Conservation (phyloP, 1,284 basidiomycete species). For the Pyrrhoderma lamaoense region DNA sequence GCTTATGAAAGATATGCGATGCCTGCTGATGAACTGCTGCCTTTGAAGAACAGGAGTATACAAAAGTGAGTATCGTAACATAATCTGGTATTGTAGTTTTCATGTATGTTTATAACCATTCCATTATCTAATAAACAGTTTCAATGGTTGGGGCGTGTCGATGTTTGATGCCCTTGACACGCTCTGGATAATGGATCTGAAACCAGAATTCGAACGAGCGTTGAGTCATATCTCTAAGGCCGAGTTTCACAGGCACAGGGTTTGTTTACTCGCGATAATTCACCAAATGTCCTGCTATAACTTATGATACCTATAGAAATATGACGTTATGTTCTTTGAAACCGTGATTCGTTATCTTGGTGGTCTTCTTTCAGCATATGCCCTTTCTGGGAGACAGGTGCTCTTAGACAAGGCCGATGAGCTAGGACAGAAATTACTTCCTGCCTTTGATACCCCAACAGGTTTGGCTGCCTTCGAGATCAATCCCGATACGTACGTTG, state of each 20-base stretch:
- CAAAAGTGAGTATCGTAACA: slow-evolving; percentile 41
- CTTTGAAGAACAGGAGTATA: slow-evolving; percentile 37
- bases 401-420: slow-evolving; percentile 45
- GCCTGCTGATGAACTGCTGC: slow-evolving; percentile 55
- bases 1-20: slow-evolving; percentile 53
- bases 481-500: slow-evolving; percentile 39
- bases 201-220: slow-evolving; percentile 72
- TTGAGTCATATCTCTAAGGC: slow-evolving; percentile 60
- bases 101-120: neutral
- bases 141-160: slow-evolving; percentile 85
- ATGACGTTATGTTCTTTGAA: slow-evolving; percentile 66
- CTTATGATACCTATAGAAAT: slow-evolving; percentile 27
- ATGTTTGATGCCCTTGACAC: slow-evolving; percentile 83
- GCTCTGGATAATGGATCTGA: slow-evolving; percentile 77
- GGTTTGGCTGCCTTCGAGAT: slow-evolving; percentile 45
- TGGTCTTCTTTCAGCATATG: slow-evolving; percentile 76
- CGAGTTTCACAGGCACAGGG: slow-evolving; percentile 43
- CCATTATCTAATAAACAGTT: slow-evolving; percentile 34
- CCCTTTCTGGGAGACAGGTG: slow-evolving; percentile 47
- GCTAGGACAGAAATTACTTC: slow-evolving; percentile 43
- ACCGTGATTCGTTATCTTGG: slow-evolving; percentile 86
- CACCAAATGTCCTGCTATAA: neutral
- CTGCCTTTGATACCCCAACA: slow-evolving; percentile 41
- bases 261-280: slow-evolving; percentile 15
- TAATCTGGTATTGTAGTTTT: slow-evolving; percentile 1